Evolutionary conservation across 495 filamentous ascomycete species (phyloP), one percentile per base, ranked within the genome.

Genomic region (Aeminium ludgeri): DNA sequence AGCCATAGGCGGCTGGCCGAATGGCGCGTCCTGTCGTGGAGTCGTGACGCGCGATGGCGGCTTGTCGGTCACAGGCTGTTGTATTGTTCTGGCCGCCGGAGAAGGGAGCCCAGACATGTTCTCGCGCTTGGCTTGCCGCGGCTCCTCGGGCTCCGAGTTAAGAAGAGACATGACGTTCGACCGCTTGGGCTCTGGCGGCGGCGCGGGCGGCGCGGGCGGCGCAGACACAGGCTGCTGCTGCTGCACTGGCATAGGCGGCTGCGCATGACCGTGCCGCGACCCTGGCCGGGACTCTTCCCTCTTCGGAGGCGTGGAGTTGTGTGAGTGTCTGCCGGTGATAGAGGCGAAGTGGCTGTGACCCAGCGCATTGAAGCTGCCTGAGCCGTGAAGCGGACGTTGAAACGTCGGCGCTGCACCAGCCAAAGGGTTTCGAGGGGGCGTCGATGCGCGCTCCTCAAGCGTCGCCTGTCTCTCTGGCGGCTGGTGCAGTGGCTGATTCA

Each of bases 131-230:
- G 40, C 11, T 16, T 29, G 36, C 28, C 29, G 29, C 5, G 46
- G 51, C 20, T 50, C 46, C 7, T 50, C 46, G 12, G 49, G 45
- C 10, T 53, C 51, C 10, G 36, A 12, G 30, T 53, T 53, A 6
- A 53, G 34, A 4, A 53, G 44, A 1, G 46, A 46, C 30, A 45
- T 13, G 15, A 53, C 20, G 27, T 50, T 53, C 30, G 51, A 53
- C 2, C 46, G 35, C 36, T 50, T 55, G 10, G 49, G 52, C 25
- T 36, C 40, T 16, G 44, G 40, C 12, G 50, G 50, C 20, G 53
- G 48, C 10, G 45, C 38, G 11, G 44, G 33, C 2, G 53, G 20
- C 10, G 34, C 18, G 6, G 34, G 6, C 11, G 42, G n/a, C 17
- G 33, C 6, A 12, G 36, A 31, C 15, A 40, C 38, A 31, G 40